phyloP scores from a whole-genome alignment of 2,329 filamentous ascomycete species.

The Penicillium sp. region DNA sequence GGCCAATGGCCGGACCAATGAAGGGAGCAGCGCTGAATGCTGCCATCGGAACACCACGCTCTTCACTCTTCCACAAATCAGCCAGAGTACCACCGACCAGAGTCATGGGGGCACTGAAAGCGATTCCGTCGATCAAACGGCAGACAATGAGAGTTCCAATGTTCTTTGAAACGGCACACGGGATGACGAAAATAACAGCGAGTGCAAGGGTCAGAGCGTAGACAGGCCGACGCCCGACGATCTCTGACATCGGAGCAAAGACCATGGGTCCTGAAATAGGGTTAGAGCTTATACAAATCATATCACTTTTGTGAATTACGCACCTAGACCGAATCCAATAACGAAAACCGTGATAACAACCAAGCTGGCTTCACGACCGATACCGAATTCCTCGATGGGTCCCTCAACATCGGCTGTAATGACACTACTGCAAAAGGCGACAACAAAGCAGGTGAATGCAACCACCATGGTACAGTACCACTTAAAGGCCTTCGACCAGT shows the following conservation, averaged over 20 bases:
- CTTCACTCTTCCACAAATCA: conserved; percentile 75
- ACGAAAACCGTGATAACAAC: conserved; percentile 69
- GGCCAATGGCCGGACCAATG: conserved; percentile 68
- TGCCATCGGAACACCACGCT: conserved; percentile 78
- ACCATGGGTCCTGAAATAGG: conserved; percentile 55
- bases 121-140: conserved; percentile 69
- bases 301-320: conserved; percentile 4
- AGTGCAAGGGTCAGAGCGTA: conserved; percentile 61
- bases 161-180: conserved; percentile 67
- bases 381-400: conserved; percentile 54
- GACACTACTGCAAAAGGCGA: conserved; percentile 62
- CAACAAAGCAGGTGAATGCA: conserved; percentile 64
- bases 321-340: conserved; percentile 68
- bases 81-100: conserved; percentile 73
- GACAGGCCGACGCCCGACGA: conserved; percentile 62
- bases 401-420: conserved; percentile 67
- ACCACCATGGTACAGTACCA: conserved; percentile 84
- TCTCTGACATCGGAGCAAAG: conserved; percentile 70
- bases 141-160: conserved; percentile 68
- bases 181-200: conserved; percentile 71
- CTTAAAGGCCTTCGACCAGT: conserved; percentile 69
- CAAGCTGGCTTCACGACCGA: conserved; percentile 64
- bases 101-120: conserved; percentile 79
- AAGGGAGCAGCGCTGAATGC: conserved; percentile 77
- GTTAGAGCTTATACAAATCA: conserved; percentile 9